Base-by-base conservation (phyloP, 1,284 basidiomycete species). In the Moesziomyces parantarcticus region DNA sequence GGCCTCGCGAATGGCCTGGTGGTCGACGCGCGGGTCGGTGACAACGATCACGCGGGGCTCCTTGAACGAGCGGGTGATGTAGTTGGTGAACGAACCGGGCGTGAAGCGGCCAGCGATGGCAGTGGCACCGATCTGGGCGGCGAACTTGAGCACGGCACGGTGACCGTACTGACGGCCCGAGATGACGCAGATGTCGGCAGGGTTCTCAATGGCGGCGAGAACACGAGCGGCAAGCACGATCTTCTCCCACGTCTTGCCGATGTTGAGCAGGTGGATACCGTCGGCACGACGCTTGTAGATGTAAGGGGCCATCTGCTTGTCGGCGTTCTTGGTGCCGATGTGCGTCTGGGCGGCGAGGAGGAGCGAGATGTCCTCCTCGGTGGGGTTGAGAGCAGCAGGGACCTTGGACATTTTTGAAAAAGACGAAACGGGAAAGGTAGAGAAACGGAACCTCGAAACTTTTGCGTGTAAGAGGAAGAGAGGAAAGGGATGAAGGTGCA, bases 211-310 rank as follows among this genome's bases (percentile, higher is more conserved):
- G 55, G 84, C 83, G 50, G 84, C 82, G 39, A 83, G 76, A 52
- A 84, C 72, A 67, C 82, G 79, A 46, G 82, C 82, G 50, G 82
- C 83, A 55, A 84, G 59, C 43, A 84, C 79, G 57, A 99, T 89
- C 88, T 99, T 99, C 88, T 98, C 94, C 96, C 95, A 98, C 79
- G 96, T 99, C 90, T 98, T 98, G 85, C 95, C 95, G 81, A 98
- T 91, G 91, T 99, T 97, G 84, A 98, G 87, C 83, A 99, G 88
- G 88, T 98, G 91, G 86, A 98, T 94, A 93, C 94, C 96, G 86
- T 99, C 96, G 75, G 91, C 86, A 84, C 96, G 90, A 85, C 96
- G 89, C 88, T 97, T 98, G 92, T 91, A 97, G 86, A 99, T 93
- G 87, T 99, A 99, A 58, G 92, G 88, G 84, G 92, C 90, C 96